Evolutionary conservation across 2,329 filamentous ascomycete genomes (phyloP), one percentile per base, ranked within the genome.

Genomic region (Arthroderma uncinatum): DNA sequence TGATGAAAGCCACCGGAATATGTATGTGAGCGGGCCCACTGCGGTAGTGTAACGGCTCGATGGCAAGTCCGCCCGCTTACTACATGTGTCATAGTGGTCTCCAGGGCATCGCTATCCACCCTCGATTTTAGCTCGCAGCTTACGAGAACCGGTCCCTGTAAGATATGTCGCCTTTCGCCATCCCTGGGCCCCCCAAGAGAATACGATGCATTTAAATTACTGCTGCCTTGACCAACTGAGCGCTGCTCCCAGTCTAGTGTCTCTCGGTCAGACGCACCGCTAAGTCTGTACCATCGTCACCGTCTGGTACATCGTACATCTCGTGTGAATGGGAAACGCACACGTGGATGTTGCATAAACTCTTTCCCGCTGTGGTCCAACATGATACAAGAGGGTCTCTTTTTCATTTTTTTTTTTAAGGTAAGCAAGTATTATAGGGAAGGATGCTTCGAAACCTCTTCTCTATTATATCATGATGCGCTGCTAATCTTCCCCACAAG

Each of bases 1-100:
- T 30, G 23, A 12, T 30, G 28, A 30, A 50, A 28, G 19, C 25
- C 23, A 33, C 44, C 25, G 25, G 28, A 50, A 50, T 50, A 50
- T 50, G 44, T 50, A 50, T 12, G 33, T n/a, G 44, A 19, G 44
- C 44, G 44, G 44, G 44, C 44, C 44, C 44, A 25, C 44, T 50
- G 44, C 44, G 33, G 42, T 37, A 56, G 42, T 56, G 33, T 33
- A 47, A 36, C 39, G 42, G 54, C 37, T 56, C 54, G 39, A 48
- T 56, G 42, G 25, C 25, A 47, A 23, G 9, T 55, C 53, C 40
- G 44, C 44, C 28, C 44, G 44, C 25, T 33, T 44, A 50, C 14
- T 30, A 50, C 44, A 50, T 50, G 44, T 50, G 44, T 50, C 44
- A 50, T 33, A 33, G 44, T 48, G 19, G 21, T 7, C 23, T n/a